These are phyloP conservation scores for Silene latifolia DNA, from an alignment of 148 eudicot species.

Conservation along the genomic window DNA sequence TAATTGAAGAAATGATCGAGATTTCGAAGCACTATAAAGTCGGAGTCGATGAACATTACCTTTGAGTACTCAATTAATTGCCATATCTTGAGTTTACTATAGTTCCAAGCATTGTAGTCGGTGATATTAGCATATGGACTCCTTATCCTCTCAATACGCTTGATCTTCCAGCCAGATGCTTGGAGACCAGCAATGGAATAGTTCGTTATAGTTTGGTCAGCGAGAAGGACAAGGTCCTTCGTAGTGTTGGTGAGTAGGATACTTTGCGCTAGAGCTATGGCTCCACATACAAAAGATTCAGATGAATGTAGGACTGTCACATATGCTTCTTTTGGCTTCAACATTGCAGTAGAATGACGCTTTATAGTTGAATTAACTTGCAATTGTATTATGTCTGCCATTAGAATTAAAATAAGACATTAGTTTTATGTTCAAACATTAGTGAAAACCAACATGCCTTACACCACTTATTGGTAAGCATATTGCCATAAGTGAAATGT, in stretches of 20 bases:
- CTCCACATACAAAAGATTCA: constrained; percentile 73
- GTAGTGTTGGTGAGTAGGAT: constrained; percentile 59
- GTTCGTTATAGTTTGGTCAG: constrained; percentile 41
- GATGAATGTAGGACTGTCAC: constrained; percentile 71
- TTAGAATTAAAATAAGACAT: neutral
- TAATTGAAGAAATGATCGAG: constrained; percentile 51
- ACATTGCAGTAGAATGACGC: neutral
- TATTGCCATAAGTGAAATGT: too few relatives aligned
- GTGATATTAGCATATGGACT: constrained; percentile 41
- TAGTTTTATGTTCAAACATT: too few relatives aligned
- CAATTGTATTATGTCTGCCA: constrained; percentile 17
- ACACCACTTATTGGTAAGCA: too few relatives aligned
- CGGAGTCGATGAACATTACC: constrained; percentile 65
- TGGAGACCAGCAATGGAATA: constrained; percentile 43
- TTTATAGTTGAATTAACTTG: constrained; percentile 1
- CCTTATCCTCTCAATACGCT: constrained; percentile 45
- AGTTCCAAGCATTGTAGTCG: constrained; percentile 71
- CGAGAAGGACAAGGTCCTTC: constrained; percentile 65
- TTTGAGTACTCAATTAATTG: constrained; percentile 56
- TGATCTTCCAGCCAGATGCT: constrained; percentile 60
- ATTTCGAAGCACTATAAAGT: constrained; percentile 45
- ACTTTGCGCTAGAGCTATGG: constrained; percentile 69
- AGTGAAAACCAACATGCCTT: too few relatives aligned
- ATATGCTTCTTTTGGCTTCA: constrained; percentile 52
- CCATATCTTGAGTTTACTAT: constrained; percentile 75